Evolutionary conservation across 768 basidiomycete species (phyloP).

Genomic region (Podaxis mareebaensis): DNA sequence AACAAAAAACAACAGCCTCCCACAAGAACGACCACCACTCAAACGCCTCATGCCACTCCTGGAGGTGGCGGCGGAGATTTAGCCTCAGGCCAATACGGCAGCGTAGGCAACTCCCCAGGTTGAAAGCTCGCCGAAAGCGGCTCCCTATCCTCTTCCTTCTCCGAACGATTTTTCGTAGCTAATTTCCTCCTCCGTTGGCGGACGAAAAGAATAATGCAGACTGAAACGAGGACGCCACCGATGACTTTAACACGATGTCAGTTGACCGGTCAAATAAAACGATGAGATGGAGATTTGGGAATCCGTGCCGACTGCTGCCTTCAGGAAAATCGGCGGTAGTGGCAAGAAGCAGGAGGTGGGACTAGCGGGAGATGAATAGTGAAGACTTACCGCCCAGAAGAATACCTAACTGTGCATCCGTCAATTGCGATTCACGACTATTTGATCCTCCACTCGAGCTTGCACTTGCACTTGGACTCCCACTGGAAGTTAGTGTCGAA

Average conservation of each 20-base stretch:
- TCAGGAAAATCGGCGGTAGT: not conserved
- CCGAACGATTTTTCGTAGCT: no score
- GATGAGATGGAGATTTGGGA: not conserved
- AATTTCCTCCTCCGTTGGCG: not conserved
- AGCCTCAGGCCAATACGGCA: constrained; percentile 7
- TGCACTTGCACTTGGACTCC: not conserved
- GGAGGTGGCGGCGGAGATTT: not conserved
- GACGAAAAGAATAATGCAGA: not conserved
- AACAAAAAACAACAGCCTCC: not conserved
- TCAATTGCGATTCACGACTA: not conserved
- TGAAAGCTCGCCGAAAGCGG: constrained; percentile 16
- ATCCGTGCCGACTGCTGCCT: not conserved
- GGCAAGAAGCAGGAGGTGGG: not conserved
- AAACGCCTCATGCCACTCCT: constrained; percentile 3
- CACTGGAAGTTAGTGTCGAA: not conserved
- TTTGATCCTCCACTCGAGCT: not conserved
- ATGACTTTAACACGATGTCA: constrained; percentile 6
- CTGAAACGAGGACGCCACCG: not conserved
- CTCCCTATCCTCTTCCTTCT: constrained; percentile 5
- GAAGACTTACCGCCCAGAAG: constrained; percentile 6
- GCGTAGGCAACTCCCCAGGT: constrained; percentile 13
- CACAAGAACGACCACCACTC: not conserved
- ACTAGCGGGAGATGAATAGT: not conserved
- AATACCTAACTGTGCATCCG: constrained; percentile 1
- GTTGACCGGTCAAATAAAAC: not conserved